These are phyloP conservation scores for Ilex paraguariensis DNA, from an alignment of 305 asterid species.

Conservation along the genomic window DNA sequence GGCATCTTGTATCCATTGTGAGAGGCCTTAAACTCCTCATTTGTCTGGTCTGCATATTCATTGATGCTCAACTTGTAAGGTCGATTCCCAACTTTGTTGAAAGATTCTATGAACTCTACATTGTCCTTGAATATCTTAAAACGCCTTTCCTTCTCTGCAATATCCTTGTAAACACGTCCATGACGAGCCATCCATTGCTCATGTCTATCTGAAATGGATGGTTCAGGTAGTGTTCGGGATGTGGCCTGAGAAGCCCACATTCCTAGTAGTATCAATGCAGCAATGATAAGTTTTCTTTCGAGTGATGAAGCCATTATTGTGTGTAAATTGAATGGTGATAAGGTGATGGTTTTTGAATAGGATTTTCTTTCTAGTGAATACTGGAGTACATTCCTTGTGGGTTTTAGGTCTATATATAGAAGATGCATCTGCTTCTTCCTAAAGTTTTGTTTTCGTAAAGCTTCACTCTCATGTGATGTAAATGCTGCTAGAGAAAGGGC, in stretches of 20 bases:
- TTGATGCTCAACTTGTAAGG: constrained; percentile 31
- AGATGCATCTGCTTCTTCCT: too few species aligned
- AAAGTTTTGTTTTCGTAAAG: too few species aligned
- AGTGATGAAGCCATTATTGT: constrained; percentile 15
- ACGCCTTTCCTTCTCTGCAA: constrained; percentile 26
- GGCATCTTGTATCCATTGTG: constrained; percentile 18
- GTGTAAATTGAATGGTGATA: too few species aligned
- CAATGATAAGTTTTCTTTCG: constrained; percentile 11
- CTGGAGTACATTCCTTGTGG: too few species aligned
- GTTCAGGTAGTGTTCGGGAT: constrained; percentile 14
- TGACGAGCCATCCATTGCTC: constrained; percentile 29
- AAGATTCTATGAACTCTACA: constrained; percentile 30
- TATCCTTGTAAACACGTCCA: constrained; percentile 28
- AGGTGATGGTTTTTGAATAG: too few species aligned
- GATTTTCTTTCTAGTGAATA: too few species aligned
- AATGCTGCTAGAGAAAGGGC: too few species aligned
- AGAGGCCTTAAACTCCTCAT: constrained; percentile 28
- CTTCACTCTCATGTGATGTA: too few species aligned
- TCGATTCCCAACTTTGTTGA: constrained; percentile 19
- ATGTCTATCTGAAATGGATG: constrained; percentile 23
- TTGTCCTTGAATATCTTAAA: constrained; percentile 31
- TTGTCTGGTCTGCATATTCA: constrained; percentile 38
- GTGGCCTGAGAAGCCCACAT: constrained; percentile 12
- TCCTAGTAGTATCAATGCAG: constrained; percentile 10
- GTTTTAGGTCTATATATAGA: too few species aligned